Evolutionary conservation across 306 rosid species (phyloP).

Genomic region (Boehmeria nivea): DNA sequence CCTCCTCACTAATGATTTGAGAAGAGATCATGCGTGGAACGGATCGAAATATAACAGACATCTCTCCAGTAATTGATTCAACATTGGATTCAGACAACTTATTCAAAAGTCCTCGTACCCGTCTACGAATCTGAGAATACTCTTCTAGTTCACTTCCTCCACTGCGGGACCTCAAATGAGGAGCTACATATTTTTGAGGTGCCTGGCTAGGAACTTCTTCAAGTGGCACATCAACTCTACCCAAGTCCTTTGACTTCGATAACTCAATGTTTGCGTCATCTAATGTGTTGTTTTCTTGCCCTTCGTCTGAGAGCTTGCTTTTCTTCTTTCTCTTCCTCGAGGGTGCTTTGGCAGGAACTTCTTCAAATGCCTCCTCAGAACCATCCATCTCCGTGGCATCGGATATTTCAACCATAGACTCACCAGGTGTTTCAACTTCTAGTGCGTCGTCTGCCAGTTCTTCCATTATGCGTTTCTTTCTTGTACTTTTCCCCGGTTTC

Average conservation of each 20-base stretch:
- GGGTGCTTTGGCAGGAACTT: constrained; percentile 17
- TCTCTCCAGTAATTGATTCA: constrained; percentile 65
- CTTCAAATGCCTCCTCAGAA: too few species aligned
- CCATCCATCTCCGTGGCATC: constrained; percentile 19
- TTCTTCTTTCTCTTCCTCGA: constrained; percentile 40
- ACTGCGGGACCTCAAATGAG: constrained; percentile 64
- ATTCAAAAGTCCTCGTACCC: constrained; percentile 61
- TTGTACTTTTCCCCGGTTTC: constrained; percentile 27
- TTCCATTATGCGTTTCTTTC: constrained; percentile 31
- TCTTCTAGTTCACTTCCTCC: constrained; percentile 65
- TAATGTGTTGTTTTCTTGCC: constrained; percentile 23
- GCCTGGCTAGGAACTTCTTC: constrained; percentile 30
- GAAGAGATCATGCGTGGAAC: constrained; percentile 54
- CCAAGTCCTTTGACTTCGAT: constrained; percentile 19
- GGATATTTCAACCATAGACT: constrained; percentile 13
- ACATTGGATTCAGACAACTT: constrained; percentile 64
- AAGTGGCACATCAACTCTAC: constrained; percentile 12
- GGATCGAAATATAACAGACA: constrained; percentile 51
- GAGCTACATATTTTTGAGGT: constrained; percentile 56
- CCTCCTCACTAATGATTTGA: constrained; percentile 61
- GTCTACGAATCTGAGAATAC: constrained; percentile 61
- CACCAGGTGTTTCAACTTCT: constrained; percentile 19
- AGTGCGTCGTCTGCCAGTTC: constrained; percentile 27
- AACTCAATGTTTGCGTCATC: constrained; percentile 10
- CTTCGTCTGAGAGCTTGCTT: constrained; percentile 28